Percentiles rank a stretch among this genome's conserved stretches.
Conservation (phyloP, 768 basidiomycete genomes). For the Russula abietina region DNA sequence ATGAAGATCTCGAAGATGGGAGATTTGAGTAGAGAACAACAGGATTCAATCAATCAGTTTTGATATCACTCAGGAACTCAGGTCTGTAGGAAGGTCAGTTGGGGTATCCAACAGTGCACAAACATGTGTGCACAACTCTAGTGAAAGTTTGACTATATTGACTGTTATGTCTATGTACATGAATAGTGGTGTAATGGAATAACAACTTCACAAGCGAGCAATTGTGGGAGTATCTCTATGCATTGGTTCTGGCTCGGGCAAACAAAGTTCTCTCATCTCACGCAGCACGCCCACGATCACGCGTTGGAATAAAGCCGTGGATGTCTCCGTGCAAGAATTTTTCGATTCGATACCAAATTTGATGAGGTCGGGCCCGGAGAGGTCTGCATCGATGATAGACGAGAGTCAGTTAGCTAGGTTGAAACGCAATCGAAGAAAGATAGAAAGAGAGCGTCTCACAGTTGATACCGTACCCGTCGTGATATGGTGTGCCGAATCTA, state of each 20-base stretch:
- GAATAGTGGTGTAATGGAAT: slow-evolving; percentile 6
- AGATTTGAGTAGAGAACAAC: slow-evolving; percentile 26
- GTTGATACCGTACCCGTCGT: slow-evolving; percentile 91
- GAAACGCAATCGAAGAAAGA: neutral
- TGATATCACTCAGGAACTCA: too few species aligned
- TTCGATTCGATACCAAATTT: slow-evolving; percentile 97
- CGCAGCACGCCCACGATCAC: slow-evolving; percentile 55
- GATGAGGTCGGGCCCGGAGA: slow-evolving; percentile 68
- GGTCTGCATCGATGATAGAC: slow-evolving; percentile 44
- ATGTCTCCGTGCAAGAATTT: slow-evolving; percentile 58
- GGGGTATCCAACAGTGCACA: neutral
- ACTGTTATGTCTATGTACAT: neutral
- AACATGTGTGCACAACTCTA: neutral
- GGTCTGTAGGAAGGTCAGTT: neutral
- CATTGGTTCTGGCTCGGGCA: slow-evolving; percentile 8
- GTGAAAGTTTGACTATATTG: slow-evolving; percentile 3
- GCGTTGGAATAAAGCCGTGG: slow-evolving; percentile 60
- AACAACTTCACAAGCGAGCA: slow-evolving; percentile 14
- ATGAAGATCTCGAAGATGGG: slow-evolving; percentile 34
- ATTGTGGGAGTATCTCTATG: slow-evolving; percentile 4
- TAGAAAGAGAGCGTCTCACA: slow-evolving; percentile 46
- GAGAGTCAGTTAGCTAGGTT: slow-evolving; percentile 3
- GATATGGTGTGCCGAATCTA: slow-evolving; percentile 73
- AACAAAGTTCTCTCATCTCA: slow-evolving; percentile 51
- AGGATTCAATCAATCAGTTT: neutral